Conservation (phyloP, 352 stramenopile genomes). For the Phytophthora citricola region DNA sequence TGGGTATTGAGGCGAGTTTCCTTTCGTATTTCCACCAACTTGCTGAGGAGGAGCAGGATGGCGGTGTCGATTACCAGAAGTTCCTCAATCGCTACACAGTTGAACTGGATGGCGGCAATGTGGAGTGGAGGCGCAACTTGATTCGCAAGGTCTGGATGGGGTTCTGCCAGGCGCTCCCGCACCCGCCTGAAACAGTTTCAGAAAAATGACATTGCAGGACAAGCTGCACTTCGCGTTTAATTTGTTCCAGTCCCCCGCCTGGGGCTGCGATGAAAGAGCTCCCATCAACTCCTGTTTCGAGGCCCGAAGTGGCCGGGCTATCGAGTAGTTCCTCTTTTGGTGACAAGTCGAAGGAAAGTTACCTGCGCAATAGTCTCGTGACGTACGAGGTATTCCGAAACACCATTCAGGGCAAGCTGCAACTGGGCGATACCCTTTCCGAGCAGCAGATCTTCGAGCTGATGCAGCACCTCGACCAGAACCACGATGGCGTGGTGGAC, state of each 20-base stretch:
- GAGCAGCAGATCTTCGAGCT: slow-evolving; percentile 93
- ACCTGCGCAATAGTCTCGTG: slow-evolving; percentile 56
- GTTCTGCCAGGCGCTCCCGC: slow-evolving; percentile 64
- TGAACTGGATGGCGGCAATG: slow-evolving; percentile 59
- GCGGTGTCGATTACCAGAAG: slow-evolving; percentile 70
- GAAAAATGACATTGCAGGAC: slow-evolving; percentile 60
- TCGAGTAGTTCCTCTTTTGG: slow-evolving; percentile 11
- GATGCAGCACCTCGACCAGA: slow-evolving; percentile 93
- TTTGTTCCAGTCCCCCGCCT: slow-evolving; percentile 50
- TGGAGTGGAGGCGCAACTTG: slow-evolving; percentile 73
- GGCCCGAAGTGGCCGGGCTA: slow-evolving; percentile 5
- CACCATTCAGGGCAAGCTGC: slow-evolving; percentile 70
- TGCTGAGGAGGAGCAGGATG: slow-evolving; percentile 51
- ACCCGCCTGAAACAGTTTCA: slow-evolving; percentile 40
- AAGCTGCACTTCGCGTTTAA: slow-evolving; percentile 79
- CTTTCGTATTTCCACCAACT: slow-evolving; percentile 78
- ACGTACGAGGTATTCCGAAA: slow-evolving; percentile 84
- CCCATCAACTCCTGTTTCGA: slow-evolving; percentile 10
- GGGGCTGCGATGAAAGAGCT: slow-evolving; percentile 30
- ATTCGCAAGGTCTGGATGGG: slow-evolving; percentile 78
- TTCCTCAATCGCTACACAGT: slow-evolving; percentile 83
- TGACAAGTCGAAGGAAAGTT: slow-evolving; percentile 46
- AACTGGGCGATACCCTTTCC: slow-evolving; percentile 68
- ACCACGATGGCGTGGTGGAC: slow-evolving; percentile 90
- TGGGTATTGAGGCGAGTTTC: slow-evolving; percentile 74